Base-by-base conservation (phyloP, 2,329 filamentous ascomycete species). In the Orbilia oligospora region DNA sequence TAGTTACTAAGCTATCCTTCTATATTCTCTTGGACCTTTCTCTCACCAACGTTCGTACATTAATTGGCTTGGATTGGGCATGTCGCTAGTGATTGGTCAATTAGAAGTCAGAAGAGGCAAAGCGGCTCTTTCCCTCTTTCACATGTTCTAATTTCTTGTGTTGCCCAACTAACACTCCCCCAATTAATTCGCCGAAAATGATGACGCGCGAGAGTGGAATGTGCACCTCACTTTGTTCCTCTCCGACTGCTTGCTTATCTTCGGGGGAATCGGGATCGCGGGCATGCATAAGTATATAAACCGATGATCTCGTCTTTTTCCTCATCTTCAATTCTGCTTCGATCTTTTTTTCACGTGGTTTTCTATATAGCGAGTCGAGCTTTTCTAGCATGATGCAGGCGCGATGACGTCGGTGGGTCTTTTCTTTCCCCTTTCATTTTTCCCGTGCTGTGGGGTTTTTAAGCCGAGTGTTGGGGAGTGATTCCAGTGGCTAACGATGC, bases 401-500 rank as follows among this genome's bases (percentile, higher is more conserved):
- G 61, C 66, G 30, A 77, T 77, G 73, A 71, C 67, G 67, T 66
- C 63, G 67, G 73, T 77, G 44, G 44, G 66, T 36, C 14, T 61
- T 61, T 30, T 30, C 27, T 30, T 30, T 30, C 6, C 9, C 30
- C 2, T 24, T 36, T 30, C 22, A 9, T 3, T 20, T 4, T 48
- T 41, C 14, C 38, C 14, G 1, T 20, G 12, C 4, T 20, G 12
- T 16, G 38, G 14, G 48, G 3, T 30, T 51, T 56, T 58, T 44
- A 70, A 55, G 53, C 41, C 48, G 48, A 58, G 30, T 16, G 9
- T 16, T 38, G 36, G 36, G 36, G 33, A 30, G 27, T 30, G 33
- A n/a, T n/a, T 36, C 16, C 3, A 14, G 14, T 16, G 12, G 14
- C 38, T 41, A 5, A 41, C 14, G 38, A 1, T 14, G 16, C 3